phyloP scores from a whole-genome alignment of 2,329 filamentous ascomycete genomes.

The Penicillium italicum region DNA sequence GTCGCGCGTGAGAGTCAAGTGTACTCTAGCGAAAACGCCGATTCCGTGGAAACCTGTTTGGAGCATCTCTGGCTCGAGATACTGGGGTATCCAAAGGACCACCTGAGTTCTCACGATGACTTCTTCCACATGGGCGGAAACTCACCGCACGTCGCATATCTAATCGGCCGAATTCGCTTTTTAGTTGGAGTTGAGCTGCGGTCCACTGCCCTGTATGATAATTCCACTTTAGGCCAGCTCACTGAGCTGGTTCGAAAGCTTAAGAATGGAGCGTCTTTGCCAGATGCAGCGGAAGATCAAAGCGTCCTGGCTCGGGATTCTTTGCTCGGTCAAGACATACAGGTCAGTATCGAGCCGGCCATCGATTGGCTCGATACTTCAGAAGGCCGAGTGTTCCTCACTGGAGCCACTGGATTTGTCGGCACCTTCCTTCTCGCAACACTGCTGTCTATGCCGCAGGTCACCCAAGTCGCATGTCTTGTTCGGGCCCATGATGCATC shows the following conservation, averaged over 20 bases:
- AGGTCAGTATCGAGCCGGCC: neutral
- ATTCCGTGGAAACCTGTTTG: neutral
- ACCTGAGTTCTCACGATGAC: neutral
- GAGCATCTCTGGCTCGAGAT: neutral
- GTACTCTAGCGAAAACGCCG: neutral
- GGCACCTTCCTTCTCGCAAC: constrained; percentile 2
- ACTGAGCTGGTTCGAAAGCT: neutral
- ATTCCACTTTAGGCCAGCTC: neutral
- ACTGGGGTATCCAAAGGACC: neutral
- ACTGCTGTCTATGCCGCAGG: neutral
- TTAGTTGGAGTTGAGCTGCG: neutral
- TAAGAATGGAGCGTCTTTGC: neutral
- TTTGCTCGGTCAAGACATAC: neutral
- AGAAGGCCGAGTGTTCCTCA: constrained; percentile 8
- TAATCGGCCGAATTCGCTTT: neutral
- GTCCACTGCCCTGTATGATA: neutral
- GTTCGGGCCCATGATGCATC: neutral
- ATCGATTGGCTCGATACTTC: neutral
- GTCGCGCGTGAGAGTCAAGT: neutral
- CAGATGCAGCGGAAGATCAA: neutral
- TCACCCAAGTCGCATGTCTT: neutral
- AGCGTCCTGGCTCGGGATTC: neutral
- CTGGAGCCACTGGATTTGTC: constrained; percentile 10
- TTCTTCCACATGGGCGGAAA: neutral
- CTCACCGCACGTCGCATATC: neutral